A percentile compares a stretch with the other conserved stretches of the same genome.
These are phyloP conservation scores for Trichoderma afroharzianum DNA, from an alignment of 2,329 filamentous ascomycete genomes.

Conservation along the genomic window DNA sequence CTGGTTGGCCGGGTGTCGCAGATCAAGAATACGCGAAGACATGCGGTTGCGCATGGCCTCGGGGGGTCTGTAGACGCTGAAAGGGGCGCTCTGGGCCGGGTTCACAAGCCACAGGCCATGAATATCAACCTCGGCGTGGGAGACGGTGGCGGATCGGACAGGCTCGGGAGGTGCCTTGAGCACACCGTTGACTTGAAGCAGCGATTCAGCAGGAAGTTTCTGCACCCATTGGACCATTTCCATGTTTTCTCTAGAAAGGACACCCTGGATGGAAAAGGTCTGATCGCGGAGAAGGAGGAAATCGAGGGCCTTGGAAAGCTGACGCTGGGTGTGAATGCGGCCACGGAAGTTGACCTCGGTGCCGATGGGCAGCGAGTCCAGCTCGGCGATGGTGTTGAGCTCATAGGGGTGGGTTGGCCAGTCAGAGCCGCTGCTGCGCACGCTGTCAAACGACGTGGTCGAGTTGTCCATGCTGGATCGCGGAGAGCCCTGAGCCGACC, in stretches of 20 bases:
- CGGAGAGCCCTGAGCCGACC: conserved; percentile 22
- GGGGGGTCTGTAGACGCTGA: conserved; percentile 59
- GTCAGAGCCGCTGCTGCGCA: conserved; percentile 34
- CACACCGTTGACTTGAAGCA: conserved; percentile 72
- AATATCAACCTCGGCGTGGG: conserved; percentile 72
- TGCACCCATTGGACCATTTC: conserved; percentile 87
- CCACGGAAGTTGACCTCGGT: conserved; percentile 42
- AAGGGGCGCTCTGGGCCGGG: conserved; percentile 45
- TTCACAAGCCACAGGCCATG: conserved; percentile 50
- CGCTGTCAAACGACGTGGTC: conserved; percentile 35
- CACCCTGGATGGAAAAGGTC: conserved; percentile 77
- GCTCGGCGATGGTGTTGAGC: conserved; percentile 37
- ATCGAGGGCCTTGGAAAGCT: conserved; percentile 76
- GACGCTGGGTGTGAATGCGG: conserved; percentile 61
- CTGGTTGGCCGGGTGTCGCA: conserved; percentile 82
- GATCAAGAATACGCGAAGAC: conserved; percentile 74
- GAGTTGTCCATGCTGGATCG: conserved; percentile 28
- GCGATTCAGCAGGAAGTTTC: conserved; percentile 71
- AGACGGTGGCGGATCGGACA: conserved; percentile 71
- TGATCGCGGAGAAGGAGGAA: conserved; percentile 86
- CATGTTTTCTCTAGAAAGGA: conserved; percentile 55
- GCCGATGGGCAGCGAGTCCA: conserved; percentile 36
- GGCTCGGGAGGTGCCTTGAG: conserved; percentile 71
- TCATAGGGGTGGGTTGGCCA: conserved; percentile 39
- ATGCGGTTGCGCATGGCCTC: conserved; percentile 67